A percentile compares a stretch with the other conserved stretches of the same genome.
phyloP scores from a whole-genome alignment of 345 rosid species.

The Pistacia vera region DNA sequence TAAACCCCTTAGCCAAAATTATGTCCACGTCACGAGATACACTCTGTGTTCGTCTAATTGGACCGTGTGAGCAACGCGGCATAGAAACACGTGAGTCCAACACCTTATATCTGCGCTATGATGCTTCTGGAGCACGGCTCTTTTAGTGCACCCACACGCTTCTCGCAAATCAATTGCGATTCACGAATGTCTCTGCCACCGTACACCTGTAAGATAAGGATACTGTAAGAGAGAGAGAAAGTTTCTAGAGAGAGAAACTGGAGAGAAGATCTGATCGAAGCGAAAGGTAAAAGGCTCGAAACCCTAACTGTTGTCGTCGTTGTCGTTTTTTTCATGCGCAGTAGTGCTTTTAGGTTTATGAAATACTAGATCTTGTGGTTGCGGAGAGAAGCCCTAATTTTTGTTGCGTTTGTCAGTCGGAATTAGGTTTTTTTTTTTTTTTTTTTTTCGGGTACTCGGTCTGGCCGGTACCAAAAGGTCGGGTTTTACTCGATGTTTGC shows the following conservation, averaged over 20 bases:
- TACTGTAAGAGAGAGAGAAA: conserved; percentile 6
- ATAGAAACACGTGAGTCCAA: conserved; percentile 4
- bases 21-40: neutral
- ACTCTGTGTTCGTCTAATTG: neutral
- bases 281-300: conserved; percentile 20
- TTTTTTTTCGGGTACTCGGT: no score
- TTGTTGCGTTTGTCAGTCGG: neutral
- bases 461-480: no score
- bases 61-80: neutral
- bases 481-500: no score
- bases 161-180: neutral
- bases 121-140: conserved; percentile 30
- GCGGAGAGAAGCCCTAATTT: conserved; percentile 6
- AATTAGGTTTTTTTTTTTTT: conserved; percentile 30
- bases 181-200: conserved; percentile 33
- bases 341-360: neutral
- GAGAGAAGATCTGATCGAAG: conserved; percentile 35
- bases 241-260: conserved; percentile 31
- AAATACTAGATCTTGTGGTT: conserved; percentile 8
- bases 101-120: neutral
- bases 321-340: neutral
- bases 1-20: neutral
- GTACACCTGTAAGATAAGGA: conserved; percentile 52
- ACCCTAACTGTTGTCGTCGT: conserved; percentile 5
- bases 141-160: conserved; percentile 36